These are phyloP conservation scores for Aplosporella prunicola DNA, from an alignment of 2,329 filamentous ascomycete species.

Conservation along the genomic window DNA sequence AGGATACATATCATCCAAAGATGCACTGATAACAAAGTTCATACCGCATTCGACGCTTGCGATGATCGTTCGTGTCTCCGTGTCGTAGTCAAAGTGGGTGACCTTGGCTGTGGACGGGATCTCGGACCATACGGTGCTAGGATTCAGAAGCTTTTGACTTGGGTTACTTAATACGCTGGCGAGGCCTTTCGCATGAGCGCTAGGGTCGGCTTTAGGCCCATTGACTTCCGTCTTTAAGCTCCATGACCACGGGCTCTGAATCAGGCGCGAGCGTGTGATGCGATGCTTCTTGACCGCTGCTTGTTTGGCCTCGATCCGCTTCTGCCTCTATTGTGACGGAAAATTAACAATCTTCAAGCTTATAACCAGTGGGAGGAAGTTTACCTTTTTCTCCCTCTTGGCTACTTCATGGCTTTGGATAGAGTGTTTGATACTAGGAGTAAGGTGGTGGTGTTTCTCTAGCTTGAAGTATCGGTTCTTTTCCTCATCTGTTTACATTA, in stretches of 20 bases:
- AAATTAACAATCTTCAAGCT: too few species aligned
- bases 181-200: slow-evolving; percentile 6
- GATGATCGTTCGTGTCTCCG: slow-evolving; percentile 4
- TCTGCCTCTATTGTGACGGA: too few species aligned
- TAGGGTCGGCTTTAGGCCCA: slow-evolving; percentile 4
- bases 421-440: slow-evolving; percentile 31
- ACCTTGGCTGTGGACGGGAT: not conserved
- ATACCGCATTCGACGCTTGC: slow-evolving; percentile 1
- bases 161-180: slow-evolving; percentile 5
- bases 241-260: slow-evolving; percentile 4
- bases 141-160: too few species aligned
- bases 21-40: too few species aligned
- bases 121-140: too few species aligned
- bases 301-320: slow-evolving; percentile 3
- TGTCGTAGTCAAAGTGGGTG: slow-evolving; percentile 7
- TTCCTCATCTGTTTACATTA: slow-evolving; percentile 22
- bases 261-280: slow-evolving; percentile 4
- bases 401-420: too few species aligned
- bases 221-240: slow-evolving; percentile 3
- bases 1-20: too few species aligned
- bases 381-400: slow-evolving; percentile 4
- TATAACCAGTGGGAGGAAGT: too few species aligned
- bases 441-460: slow-evolving; percentile 27
- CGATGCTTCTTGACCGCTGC: not conserved
- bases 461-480: slow-evolving; percentile 44